These are phyloP conservation scores for Irineochytrium annulatum DNA, from an alignment of 192 early-diverging fungal genomes.

Conservation along the genomic window DNA sequence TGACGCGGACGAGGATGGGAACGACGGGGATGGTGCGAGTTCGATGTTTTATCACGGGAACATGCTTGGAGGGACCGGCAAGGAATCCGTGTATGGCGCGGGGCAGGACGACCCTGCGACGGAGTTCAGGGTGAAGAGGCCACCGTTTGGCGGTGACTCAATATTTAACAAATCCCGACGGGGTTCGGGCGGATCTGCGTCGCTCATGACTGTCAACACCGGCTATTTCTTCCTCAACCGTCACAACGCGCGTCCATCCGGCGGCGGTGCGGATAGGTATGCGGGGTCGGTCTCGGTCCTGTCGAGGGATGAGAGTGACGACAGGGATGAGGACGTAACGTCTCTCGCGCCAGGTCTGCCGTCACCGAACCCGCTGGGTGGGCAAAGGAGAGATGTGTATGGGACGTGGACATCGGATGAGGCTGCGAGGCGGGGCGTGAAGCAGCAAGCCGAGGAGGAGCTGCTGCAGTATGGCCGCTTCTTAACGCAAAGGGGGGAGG, in stretches of 20 bases:
- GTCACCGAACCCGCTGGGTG: constrained; percentile 10
- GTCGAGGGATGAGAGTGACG: constrained; percentile 18
- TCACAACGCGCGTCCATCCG: too few species aligned
- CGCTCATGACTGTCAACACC: constrained; percentile 3
- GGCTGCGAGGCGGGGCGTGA: background rate
- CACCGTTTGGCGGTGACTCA: background rate
- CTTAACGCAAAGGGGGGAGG: background rate
- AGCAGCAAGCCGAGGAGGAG: constrained; percentile 8
- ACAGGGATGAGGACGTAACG: constrained; percentile 11
- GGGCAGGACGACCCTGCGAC: background rate
- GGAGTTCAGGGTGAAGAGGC: background rate
- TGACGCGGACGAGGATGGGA: constrained; percentile 6
- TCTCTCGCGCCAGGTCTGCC: constrained; percentile 20
- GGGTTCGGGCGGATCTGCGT: constrained; percentile 4
- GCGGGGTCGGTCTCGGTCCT: constrained; percentile 5
- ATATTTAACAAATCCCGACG: constrained; percentile 6
- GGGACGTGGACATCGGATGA: constrained; percentile 17
- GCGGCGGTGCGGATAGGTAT: too few species aligned
- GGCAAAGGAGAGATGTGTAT: constrained; percentile 6
- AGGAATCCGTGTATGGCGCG: background rate
- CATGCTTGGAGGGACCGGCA: background rate
- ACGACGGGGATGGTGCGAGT: background rate
- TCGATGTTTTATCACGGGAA: background rate
- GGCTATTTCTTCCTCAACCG: constrained; percentile 3
- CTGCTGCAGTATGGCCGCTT: constrained; percentile 6